Conservation (phyloP, 768 basidiomycete species). For the Russula dissimulans region DNA sequence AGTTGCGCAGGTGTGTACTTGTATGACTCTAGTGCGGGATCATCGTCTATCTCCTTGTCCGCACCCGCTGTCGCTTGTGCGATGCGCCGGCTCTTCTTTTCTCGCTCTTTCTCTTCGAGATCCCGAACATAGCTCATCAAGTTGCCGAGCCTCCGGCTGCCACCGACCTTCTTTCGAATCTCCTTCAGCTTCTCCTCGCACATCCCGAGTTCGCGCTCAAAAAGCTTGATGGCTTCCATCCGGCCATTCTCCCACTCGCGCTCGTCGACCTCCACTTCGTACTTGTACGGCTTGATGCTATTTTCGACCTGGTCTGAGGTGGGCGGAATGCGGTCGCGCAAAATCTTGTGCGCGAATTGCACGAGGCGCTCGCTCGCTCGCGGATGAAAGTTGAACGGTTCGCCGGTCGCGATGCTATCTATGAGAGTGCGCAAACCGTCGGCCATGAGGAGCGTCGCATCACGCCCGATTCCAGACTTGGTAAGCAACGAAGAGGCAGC, state of each 20-base stretch:
- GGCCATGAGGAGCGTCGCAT: conserved; percentile 88
- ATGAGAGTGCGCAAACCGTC: conserved; percentile 87
- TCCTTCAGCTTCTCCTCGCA: conserved; percentile 84
- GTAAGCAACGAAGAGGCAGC: conserved; percentile 89
- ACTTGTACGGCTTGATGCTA: conserved; percentile 99
- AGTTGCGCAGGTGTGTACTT: conserved; percentile 88
- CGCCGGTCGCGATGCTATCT: conserved; percentile 77
- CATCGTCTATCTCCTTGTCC: conserved; percentile 28
- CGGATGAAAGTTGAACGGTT: conserved; percentile 91
- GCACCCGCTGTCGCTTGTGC: conserved; percentile 29
- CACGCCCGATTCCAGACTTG: conserved; percentile 91
- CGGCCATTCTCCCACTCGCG: conserved; percentile 89
- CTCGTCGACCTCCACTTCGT: conserved; percentile 90
- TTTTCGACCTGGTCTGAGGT: conserved; percentile 99
- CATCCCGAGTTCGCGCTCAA: conserved; percentile 75
- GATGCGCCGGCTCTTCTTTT: conserved; percentile 46
- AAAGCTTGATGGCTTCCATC: conserved; percentile 61
- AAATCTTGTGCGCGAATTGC: conserved; percentile 86
- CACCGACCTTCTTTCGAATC: conserved; percentile 83
- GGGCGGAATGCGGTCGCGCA: conserved; percentile 85
- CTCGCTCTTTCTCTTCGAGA: conserved; percentile 69
- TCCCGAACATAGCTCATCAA: conserved; percentile 74
- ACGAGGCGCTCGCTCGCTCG: conserved; percentile 81
- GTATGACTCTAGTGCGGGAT: conserved; percentile 47
- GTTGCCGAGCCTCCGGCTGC: conserved; percentile 64